Base-by-base conservation (phyloP, 2,329 filamentous ascomycete species). In the Akanthomyces lecanii region DNA sequence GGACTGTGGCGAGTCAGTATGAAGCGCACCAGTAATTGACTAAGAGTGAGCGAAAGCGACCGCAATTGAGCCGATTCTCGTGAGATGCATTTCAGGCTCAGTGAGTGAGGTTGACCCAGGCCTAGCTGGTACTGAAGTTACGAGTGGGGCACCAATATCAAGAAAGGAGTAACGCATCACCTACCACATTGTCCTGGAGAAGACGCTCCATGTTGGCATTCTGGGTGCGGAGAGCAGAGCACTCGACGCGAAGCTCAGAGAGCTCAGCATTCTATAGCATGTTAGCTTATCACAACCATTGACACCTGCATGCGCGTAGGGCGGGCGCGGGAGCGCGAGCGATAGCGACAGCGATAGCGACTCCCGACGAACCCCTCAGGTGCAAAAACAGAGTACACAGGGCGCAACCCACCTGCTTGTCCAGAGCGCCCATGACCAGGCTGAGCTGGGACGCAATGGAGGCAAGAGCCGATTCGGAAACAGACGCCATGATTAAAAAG, bases 181-280 rank as follows among this genome's bases (percentile, higher is more conserved):
- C 36, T 63, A 69, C 66, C 60, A 66, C 51, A 40, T 62, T 67
- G 36, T 69, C 67, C 61, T 64, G 63, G 25, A 70, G 66, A 51
- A 70, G 63, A 40, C 62, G 63, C 61, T 67, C 63, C 63, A 70
- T 69, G 55, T 65, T 67, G 10, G 51, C 63, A 60, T 70, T 70
- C 38, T 66, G 68, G 36, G 65, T 60, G 44, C 69, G 69, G n/a
- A 70, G 65, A 36, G 68, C 66, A 23, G 66, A 40, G 63, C 67
- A 69, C 61, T 70, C 68, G 8, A 48, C 62, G 42, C 69, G 69
- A 58, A 70, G 59, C 59, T 69, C 68, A 5, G 61, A 51, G 64
- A 70, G 64, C 53, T 70, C 69, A 45, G 66, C 54, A 44, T 67
- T 69, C 69, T 70, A 28, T 47, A 18, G 1, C 45, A 25, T 54